Percentiles rank a stretch among this genome's conserved stretches.
phyloP scores from a whole-genome alignment of 371 early-diverging fungal species.

The Batkoa obscura region DNA sequence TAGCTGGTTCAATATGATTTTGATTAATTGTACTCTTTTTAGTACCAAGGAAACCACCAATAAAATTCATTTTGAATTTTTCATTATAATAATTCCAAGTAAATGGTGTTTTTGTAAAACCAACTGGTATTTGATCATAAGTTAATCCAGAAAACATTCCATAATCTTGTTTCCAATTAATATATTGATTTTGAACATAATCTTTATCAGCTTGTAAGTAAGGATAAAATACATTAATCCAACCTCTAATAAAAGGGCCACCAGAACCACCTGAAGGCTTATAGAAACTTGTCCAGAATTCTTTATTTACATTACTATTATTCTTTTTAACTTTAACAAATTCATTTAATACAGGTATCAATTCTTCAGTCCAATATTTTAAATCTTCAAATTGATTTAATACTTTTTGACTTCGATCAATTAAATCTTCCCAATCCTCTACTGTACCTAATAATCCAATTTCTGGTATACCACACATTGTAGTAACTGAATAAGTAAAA shows the following conservation, averaged over 20 bases:
- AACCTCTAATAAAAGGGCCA: slow-evolving; percentile 1
- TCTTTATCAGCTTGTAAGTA: not conserved
- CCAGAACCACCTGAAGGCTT: not conserved
- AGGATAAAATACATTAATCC: not conserved
- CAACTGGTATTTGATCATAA: not conserved
- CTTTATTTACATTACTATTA: not conserved
- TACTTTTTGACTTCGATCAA: not conserved
- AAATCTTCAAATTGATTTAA: not conserved
- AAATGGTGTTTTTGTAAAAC: slow-evolving; percentile 1
- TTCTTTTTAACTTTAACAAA: not conserved
- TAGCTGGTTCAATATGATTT: too few species aligned
- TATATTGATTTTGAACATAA: not conserved
- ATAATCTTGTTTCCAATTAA: not conserved
- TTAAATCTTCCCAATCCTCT: not conserved
- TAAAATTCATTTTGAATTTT: not conserved
- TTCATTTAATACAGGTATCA: not conserved
- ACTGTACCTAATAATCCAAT: not conserved
- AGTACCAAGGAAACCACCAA: slow-evolving; percentile 1
- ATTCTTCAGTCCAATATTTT: not conserved
- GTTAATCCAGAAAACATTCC: not conserved
- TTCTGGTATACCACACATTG: slow-evolving; percentile 5
- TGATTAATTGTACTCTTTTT: not conserved
- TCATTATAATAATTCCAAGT: not conserved
- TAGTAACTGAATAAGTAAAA: not conserved
- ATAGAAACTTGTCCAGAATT: not conserved